These are phyloP conservation scores for Penicillium glabrum DNA, from an alignment of 2,329 filamentous ascomycete species.

Conservation along the genomic window DNA sequence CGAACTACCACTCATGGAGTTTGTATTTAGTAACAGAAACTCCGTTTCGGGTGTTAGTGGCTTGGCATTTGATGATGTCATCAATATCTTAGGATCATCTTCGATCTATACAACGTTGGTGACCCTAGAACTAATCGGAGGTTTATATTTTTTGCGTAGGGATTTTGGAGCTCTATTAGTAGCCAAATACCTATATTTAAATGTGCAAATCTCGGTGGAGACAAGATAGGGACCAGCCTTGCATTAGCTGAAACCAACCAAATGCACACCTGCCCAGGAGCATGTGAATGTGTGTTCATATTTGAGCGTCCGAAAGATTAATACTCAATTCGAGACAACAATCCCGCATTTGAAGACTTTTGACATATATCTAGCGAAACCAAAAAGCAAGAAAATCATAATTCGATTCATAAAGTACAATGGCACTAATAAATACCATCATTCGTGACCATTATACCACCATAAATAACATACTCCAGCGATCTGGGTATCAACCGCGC, in stretches of 20 bases:
- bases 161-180: too few species aligned
- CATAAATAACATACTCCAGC: neutral
- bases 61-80: constrained; percentile 18
- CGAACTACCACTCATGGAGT: constrained; percentile 30
- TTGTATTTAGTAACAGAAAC: constrained; percentile 40
- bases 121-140: neutral
- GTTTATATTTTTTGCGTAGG: neutral
- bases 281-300: too few species aligned
- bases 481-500: neutral
- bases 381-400: too few species aligned
- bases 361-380: too few species aligned
- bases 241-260: too few species aligned
- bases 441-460: neutral
- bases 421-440: neutral
- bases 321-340: too few species aligned
- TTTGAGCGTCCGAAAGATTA: too few species aligned
- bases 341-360: too few species aligned
- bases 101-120: neutral
- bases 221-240: too few species aligned
- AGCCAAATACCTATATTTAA: too few species aligned
- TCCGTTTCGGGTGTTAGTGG: constrained; percentile 26
- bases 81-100: neutral
- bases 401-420: neutral
- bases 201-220: too few species aligned
- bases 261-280: too few species aligned